Percentiles rank a stretch among this genome's conserved stretches.
Conservation (phyloP, 2,329 filamentous ascomycete genomes). For the Colletotrichum agaves region DNA sequence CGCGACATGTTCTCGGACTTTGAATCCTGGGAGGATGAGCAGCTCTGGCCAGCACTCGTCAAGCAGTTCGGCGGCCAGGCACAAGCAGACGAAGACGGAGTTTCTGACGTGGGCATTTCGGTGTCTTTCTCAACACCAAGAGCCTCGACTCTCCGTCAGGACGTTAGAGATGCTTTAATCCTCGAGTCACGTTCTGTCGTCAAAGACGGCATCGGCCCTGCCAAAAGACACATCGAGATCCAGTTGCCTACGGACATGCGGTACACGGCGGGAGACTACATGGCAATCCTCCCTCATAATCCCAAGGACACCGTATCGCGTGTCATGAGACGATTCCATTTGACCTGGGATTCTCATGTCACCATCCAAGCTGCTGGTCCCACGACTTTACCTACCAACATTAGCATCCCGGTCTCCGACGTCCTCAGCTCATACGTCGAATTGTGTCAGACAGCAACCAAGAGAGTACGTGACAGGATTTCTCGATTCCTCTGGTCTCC, state of each 20-base stretch:
- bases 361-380: constrained; percentile 64
- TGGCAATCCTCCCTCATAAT: constrained; percentile 79
- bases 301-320: constrained; percentile 69
- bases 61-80: constrained; percentile 63
- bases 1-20: constrained; percentile 76
- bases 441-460: constrained; percentile 77
- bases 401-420: constrained; percentile 69
- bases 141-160: constrained; percentile 66
- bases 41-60: constrained; percentile 61
- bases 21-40: constrained; percentile 73
- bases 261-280: constrained; percentile 80
- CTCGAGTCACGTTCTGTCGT: constrained; percentile 62
- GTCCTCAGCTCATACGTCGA: constrained; percentile 79
- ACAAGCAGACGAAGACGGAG: constrained; percentile 42
- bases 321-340: constrained; percentile 71
- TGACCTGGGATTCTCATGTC: constrained; percentile 76
- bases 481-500: rapidly evolving
- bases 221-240: constrained; percentile 75
- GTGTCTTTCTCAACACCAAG: constrained; percentile 65
- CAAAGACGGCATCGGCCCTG: constrained; percentile 54
- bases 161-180: constrained; percentile 70
- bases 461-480: constrained; percentile 56
- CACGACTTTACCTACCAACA: constrained; percentile 65
- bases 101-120: constrained; percentile 47
- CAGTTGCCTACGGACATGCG: constrained; percentile 72